Conservation (phyloP, 495 filamentous ascomycete species). For the Daldinia grandis region DNA sequence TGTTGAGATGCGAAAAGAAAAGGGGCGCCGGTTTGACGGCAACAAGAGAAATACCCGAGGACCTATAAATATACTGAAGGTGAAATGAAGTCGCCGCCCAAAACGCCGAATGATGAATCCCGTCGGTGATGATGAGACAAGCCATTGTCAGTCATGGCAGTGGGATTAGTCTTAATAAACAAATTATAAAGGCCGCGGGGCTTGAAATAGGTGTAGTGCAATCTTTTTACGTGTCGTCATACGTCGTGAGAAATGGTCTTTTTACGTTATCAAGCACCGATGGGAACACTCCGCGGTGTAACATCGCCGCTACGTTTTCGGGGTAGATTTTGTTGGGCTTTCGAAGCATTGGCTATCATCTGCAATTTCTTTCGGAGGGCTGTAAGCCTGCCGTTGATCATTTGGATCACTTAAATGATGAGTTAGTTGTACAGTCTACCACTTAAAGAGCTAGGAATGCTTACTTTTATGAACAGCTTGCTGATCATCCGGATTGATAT, state of each 20-base stretch:
- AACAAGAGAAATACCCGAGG: slow-evolving; percentile 25
- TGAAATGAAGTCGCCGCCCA: slow-evolving; percentile 23
- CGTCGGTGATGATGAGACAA: slow-evolving; percentile 12
- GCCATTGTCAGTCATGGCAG: slow-evolving; percentile 10
- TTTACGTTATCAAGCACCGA: slow-evolving; percentile 44
- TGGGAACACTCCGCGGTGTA: slow-evolving; percentile 53
- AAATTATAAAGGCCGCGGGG: slow-evolving; percentile 46
- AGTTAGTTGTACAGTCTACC: slow-evolving; percentile 23
- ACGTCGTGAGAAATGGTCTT: slow-evolving; percentile 40
- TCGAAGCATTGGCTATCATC: slow-evolving; percentile 54
- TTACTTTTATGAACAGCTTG: slow-evolving; percentile 74
- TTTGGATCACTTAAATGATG: slow-evolving; percentile 52
- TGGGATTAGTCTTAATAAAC: slow-evolving; percentile 25
- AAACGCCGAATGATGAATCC: slow-evolving; percentile 43
- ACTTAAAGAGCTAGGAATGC: slow-evolving; percentile 6
- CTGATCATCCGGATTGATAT: slow-evolving; percentile 76
- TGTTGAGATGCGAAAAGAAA: slow-evolving; percentile 11
- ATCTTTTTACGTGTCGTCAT: slow-evolving; percentile 49
- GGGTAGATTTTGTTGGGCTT: slow-evolving; percentile 45
- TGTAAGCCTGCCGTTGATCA: slow-evolving; percentile 52
- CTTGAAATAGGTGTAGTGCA: slow-evolving; percentile 43
- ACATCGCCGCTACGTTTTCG: slow-evolving; percentile 58
- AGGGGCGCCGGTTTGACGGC: slow-evolving; percentile 21
- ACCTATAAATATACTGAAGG: slow-evolving; percentile 25
- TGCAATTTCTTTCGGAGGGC: slow-evolving; percentile 55